Base-by-base conservation (phyloP, 2,329 filamentous ascomycete genomes). In the Metarhizium anisopliae region DNA sequence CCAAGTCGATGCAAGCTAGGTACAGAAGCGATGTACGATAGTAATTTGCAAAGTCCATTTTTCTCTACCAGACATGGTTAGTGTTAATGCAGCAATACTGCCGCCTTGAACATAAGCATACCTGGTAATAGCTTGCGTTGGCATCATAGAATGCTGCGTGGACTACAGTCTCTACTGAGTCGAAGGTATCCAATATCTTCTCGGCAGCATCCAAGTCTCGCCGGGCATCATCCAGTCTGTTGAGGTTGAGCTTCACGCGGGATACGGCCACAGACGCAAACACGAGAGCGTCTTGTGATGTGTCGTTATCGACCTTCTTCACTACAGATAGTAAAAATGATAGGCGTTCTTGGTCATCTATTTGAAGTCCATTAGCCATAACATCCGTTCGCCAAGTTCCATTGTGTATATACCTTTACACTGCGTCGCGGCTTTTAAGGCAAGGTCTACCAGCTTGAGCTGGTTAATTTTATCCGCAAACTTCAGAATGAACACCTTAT, bases 381-480 rank as follows among this genome's bases (percentile, higher is more conserved):
- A 55, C 62, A 6, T 47, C 50, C 45, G 55, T 52, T 51, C 47
- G 59, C 59, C 50, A 56, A 57, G 55, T 40, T 56, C 38, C 29
- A 30, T n/a, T 20, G 35, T n/a, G 45, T 13, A 51, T 72, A 53
- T 71, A 93, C 90, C 85, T 77, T 82, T 80, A 73, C 89, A 95
- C 76, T 95, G 86, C 66, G 86, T 84, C 54, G 91, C 90, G 50
- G 94, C 89, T 74, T 88, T 89, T 69, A 97, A 76, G 16, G 91
- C 94, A 62, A 99, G 77, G 62, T 89, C 87, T 62, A 99, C 94
- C 63, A 97, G 86, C 81, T 96, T 96, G 60, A 99, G 80, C 77
- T 97, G 93, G 76, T 97, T 99, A 80, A 99, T 96, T 81, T 95
- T 96, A 71, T 96, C 92, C 62, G 92, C 90, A 69, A 99, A 99